These are phyloP conservation scores for Erythrobasidium hasegawianum DNA, from an alignment of 1,284 basidiomycete species.

Conservation along the genomic window DNA sequence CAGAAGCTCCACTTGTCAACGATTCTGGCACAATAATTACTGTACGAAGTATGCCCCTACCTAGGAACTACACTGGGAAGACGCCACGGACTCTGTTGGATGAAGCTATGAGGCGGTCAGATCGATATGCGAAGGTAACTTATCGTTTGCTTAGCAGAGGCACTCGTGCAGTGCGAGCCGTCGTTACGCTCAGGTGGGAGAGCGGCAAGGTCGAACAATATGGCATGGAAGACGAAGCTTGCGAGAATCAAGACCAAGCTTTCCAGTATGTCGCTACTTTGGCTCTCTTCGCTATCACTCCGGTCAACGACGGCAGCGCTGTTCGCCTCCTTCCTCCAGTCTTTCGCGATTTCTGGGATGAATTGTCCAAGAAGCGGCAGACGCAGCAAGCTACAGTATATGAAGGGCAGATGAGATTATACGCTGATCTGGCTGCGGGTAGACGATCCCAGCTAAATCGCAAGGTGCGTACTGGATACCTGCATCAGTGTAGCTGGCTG, in stretches of 20 bases:
- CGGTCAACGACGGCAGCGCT: slow-evolving; percentile 46
- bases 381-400: slow-evolving; percentile 63
- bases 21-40: slow-evolving; percentile 58
- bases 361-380: slow-evolving; percentile 69
- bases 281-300: slow-evolving; percentile 57
- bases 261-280: slow-evolving; percentile 86
- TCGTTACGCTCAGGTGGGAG: slow-evolving; percentile 69
- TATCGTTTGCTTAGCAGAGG: slow-evolving; percentile 63
- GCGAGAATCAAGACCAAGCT: slow-evolving; percentile 71
- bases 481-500: background rate
- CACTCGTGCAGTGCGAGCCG: slow-evolving; percentile 67
- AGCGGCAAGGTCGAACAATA: slow-evolving; percentile 62
- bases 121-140: slow-evolving; percentile 68
- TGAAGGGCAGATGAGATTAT: slow-evolving; percentile 53
- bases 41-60: slow-evolving; percentile 70
- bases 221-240: slow-evolving; percentile 81
- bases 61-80: slow-evolving; percentile 70
- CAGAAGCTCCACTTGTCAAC: slow-evolving; percentile 53
- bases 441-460: background rate
- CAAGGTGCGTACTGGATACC: background rate
- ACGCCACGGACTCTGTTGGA: slow-evolving; percentile 66
- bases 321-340: slow-evolving; percentile 64
- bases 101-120: slow-evolving; percentile 60
- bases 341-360: slow-evolving; percentile 89
- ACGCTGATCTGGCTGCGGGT: slow-evolving; percentile 58